Evolutionary conservation across 768 basidiomycete species (phyloP), one percentile per base, ranked within the genome.

Genomic region (Panaeolus papilionaceus): DNA sequence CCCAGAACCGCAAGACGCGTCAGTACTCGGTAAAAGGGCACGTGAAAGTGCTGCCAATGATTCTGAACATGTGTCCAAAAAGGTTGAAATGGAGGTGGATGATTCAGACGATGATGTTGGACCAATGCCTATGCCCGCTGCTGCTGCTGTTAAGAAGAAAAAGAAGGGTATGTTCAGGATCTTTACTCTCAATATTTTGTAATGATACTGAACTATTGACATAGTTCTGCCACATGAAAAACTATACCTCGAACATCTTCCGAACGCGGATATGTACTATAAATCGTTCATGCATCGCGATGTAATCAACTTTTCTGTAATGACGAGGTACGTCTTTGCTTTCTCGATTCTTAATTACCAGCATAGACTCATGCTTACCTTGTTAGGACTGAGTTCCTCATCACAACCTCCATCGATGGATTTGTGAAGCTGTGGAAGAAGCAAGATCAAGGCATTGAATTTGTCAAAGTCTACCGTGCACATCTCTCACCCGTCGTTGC

Each of bases 391-490:
- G 90, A 95, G 66, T 99, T 98, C 74, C 75, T 99, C 49, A 85
- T 99, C 62, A 99, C 98, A 7, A 96, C 97, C 0, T 98, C 97
- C 2, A 79, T 95, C 10, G 98, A 99, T 75, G 98, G 98, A 2
- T 92, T 96, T 78, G 79, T 99, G 70, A 99, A 99, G 77, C 79
- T 99, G n/a, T 99, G 98, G 98, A 99, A 98, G 84, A 99, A 99
- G 79, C 96, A 98, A 80, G 93, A 96, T 23, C 77, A 83, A 6
- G 97, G 96, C 4, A 95, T 99, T 74, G 98, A 99, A 80, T 99
- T 98, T 73, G 97, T 99, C 67, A 99, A 99, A 80, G 94, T 96
- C 71, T 99, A 97, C 77, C 91, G 98, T 58, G 95, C 98, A 1
- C 96, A 98, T 73, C 83, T 96, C 23, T 85, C 86, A 28, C 88